Evolutionary conservation across 108 stramenopile genomes (phyloP), one percentile per base, ranked within the genome.

Genomic region (Poteriospumella lacustris): DNA sequence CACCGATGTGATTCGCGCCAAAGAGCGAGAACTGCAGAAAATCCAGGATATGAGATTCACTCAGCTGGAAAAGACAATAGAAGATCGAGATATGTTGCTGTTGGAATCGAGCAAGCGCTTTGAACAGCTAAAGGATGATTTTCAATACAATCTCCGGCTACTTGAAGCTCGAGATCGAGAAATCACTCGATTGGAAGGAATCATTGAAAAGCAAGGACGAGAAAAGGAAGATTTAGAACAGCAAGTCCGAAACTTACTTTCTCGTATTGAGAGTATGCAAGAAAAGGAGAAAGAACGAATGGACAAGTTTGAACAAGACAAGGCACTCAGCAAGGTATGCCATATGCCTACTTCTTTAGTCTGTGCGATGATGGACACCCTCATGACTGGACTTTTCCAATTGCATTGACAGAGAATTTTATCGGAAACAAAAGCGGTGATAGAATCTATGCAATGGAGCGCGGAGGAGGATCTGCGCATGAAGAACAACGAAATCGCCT

Each of bases 141-240:
- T 73, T 24, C 36, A 73, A 33, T 73, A 73, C 41, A 73, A 73
- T 38, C 42, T 73, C 12, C 5, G 3, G 29, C 42, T 73, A 28
- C 28, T 73, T 44, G 70, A 73, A 33, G 70, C 70, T 56, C 3
- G 70, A 56, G 70, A 73, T 73, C 3, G 33, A 33, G 70, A 73
- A 38, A 73, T 73, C 9, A 19, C 38, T 12, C 43, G 70, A 39
- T 38, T 73, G 33, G 60, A 64, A 64, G 60, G 24, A 31, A 24
- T 64, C 3, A 34, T 64, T 26, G 5, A 12, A 64, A 34, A 5
- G 36, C 24, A 64, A 3, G 9, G 29, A 9, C 28, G 36, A 33
- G 3, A 9, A 64, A 9, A 5, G 36, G 60, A 64, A 24, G 60
- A 64, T 3, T 12, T 33, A 9, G 41, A 73, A 42, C 9, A 26